Evolutionary conservation across 2,329 filamentous ascomycete genomes (phyloP), one percentile per base, ranked within the genome.

Genomic region (Tolypocladium ophioglossoides): DNA sequence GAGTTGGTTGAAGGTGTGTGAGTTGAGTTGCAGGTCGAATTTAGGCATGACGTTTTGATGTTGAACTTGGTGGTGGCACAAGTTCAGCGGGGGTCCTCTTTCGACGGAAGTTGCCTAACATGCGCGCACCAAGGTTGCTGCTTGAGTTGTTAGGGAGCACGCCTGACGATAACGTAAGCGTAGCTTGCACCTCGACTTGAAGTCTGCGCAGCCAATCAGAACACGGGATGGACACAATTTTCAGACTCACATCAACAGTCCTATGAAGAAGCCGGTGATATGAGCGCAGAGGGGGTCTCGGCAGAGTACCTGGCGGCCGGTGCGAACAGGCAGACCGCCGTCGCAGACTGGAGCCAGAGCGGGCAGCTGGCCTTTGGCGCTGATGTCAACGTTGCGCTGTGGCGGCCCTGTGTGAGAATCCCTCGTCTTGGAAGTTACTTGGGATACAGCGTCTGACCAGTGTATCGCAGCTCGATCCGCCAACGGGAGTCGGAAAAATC

Each of bases 301-400:
- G 65, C 74, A 59, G 71, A 76, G 58, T 83, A 84, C 61, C 68
- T 94, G 61, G 85, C 89, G 49, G 84, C 86, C 58, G 94, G 94
- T 57, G 92, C 90, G 49, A 99, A 97, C 70, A 81, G 92, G 63
- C 89, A 97, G 64, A 87, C 92, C 20, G 85, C 86, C 18, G 88
- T 90, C 32, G 91, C 92, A 32, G 92, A 97, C 72, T 99, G 94
- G 94, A 84, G 87, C 66, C 66, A 72, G 22, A 73, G 78, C 58
- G 88, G 87, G 11, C 68, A 91, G 47, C 76, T 99, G 53, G 94
- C 91, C 34, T 99, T 89, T 73, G 94, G 94, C 35, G 86, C 91
- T 10, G 89, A 95, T 70, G 84, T 85, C 62, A 94, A 94, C 71
- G 80, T 99, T 62, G 92, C 91, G 46, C 67, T 97, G 41, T 99